Evolutionary conservation across 345 rosid genomes (phyloP), one percentile per base, ranked within the genome.

Genomic region (Dipteronia sinensis): DNA sequence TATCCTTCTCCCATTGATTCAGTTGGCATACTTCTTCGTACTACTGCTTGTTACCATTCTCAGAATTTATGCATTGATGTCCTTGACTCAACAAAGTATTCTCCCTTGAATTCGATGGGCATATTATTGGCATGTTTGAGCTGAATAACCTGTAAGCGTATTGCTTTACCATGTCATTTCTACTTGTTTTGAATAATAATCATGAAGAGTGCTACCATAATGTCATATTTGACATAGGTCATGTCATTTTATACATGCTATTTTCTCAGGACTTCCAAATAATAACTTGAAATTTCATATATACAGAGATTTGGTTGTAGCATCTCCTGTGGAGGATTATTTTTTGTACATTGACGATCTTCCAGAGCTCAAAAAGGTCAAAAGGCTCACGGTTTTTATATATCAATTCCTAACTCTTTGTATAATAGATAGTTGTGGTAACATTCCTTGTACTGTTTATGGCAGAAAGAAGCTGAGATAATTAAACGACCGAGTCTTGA

Each of bases 61-160:
- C 17, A 42, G 22, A 69, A 63, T 71, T 64, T 59, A 27, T 25
- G 13, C 42, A 27, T 63, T 74, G 55, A 72, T 74, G 71, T 89
- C 88, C 98, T 93, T 90, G 85, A 91, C 94, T 29, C 69, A n/a
- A 20, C 20, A 63, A 77, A 95, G 99, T 95, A 73, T 95, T 95
- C 86, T 91, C 98, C 59, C 97, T 90, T 22, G 99, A 95, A 65
- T 88, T 95, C 77, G 92, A 91, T 79, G 99, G 98, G 71, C 87
- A 90, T 78, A 89, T 93, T 77, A 90, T 95, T 65, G 97, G 97
- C 89, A 95, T 95, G 97, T 93, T 92, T 81, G 98, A 95, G 91
- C 89, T 90, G 78, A 95, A 95, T 87, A 95, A 95, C 87, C 89
- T 95, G 97, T 95, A 89, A 92, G 98, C 22, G 17, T 11, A 15